These are phyloP conservation scores for Pezicula radicicola DNA, from an alignment of 2,329 filamentous ascomycete species.

Conservation along the genomic window DNA sequence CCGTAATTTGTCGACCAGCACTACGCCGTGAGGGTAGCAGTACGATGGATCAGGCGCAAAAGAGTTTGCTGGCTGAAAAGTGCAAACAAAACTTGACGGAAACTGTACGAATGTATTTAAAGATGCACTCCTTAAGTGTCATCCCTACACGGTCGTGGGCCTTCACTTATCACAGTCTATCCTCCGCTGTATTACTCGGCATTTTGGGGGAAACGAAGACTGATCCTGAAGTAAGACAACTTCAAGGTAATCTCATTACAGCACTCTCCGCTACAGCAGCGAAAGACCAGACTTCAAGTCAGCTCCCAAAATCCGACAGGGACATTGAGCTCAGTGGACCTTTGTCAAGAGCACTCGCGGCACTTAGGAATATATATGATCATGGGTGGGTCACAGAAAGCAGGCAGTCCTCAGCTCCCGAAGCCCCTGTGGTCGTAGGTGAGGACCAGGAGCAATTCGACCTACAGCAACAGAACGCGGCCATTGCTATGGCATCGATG, in stretches of 20 bases:
- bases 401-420: slow-evolving; percentile 5
- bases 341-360: slow-evolving; percentile 56
- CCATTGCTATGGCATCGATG: slow-evolving; percentile 63
- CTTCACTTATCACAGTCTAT: slow-evolving; percentile 65
- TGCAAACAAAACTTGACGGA: slow-evolving; percentile 63
- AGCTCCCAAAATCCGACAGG: slow-evolving; percentile 19
- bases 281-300: slow-evolving; percentile 43
- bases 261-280: slow-evolving; percentile 62
- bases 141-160: slow-evolving; percentile 67
- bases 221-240: slow-evolving; percentile 59
- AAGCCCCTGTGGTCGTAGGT: slow-evolving; percentile 3
- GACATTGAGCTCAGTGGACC: slow-evolving; percentile 43
- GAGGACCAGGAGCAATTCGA: slow-evolving; percentile 23
- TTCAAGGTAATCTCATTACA: slow-evolving; percentile 62
- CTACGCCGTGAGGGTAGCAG: slow-evolving; percentile 45
- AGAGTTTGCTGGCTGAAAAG: slow-evolving; percentile 50
- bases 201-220: slow-evolving; percentile 62
- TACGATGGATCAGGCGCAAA: slow-evolving; percentile 51
- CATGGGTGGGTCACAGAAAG: slow-evolving; percentile 55
- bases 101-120: slow-evolving; percentile 65
- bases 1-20: slow-evolving; percentile 61
- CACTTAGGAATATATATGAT: slow-evolving; percentile 64
- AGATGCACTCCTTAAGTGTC: slow-evolving; percentile 65
- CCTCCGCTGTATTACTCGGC: slow-evolving; percentile 61
- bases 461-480: slow-evolving; percentile 52